Percentiles rank a stretch among this genome's conserved stretches.
phyloP scores from a whole-genome alignment of 805 yeast species.

The Scheffersomyces coipomensis region DNA sequence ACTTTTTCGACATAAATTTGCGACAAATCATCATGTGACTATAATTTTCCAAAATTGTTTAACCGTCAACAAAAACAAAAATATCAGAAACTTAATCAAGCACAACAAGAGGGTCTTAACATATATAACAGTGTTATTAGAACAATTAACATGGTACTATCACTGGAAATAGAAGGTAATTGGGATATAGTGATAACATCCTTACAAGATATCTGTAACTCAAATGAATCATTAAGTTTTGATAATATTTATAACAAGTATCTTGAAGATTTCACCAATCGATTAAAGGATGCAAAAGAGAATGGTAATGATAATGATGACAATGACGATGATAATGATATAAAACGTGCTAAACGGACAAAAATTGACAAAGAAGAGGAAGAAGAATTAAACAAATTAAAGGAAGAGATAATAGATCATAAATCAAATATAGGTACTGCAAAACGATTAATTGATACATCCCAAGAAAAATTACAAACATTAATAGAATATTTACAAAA shows the following conservation, averaged over 20 bases:
- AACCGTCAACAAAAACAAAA: too few species aligned
- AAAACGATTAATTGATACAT: slow-evolving; percentile 33
- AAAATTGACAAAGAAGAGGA: too few species aligned
- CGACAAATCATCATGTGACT: too few species aligned
- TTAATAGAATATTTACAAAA: slow-evolving; percentile 35
- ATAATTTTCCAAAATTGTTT: too few species aligned
- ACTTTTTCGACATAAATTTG: too few species aligned
- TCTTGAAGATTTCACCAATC: slow-evolving; percentile 23
- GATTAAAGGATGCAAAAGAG: too few species aligned
- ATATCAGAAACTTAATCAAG: too few species aligned
- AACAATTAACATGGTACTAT: slow-evolving; percentile 1
- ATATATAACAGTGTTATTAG: slow-evolving; percentile 4
- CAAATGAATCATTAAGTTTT: slow-evolving; percentile 54
- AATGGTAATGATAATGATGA: too few species aligned
- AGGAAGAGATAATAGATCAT: slow-evolving; percentile 49
- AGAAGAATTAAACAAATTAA: slow-evolving; percentile 38
- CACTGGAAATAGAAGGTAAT: slow-evolving; percentile 48
- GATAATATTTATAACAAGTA: slow-evolving; percentile 36
- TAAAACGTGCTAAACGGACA: too few species aligned
- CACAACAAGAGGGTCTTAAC: slow-evolving; percentile 8
- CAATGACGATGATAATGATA: too few species aligned
- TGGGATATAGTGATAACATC: slow-evolving; percentile 71
- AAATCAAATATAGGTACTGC: slow-evolving; percentile 57
- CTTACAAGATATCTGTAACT: slow-evolving; percentile 64
- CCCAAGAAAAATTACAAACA: slow-evolving; percentile 45